Evolutionary conservation across 352 stramenopile species (phyloP).

Genomic region (Globisporangium spinosum): DNA sequence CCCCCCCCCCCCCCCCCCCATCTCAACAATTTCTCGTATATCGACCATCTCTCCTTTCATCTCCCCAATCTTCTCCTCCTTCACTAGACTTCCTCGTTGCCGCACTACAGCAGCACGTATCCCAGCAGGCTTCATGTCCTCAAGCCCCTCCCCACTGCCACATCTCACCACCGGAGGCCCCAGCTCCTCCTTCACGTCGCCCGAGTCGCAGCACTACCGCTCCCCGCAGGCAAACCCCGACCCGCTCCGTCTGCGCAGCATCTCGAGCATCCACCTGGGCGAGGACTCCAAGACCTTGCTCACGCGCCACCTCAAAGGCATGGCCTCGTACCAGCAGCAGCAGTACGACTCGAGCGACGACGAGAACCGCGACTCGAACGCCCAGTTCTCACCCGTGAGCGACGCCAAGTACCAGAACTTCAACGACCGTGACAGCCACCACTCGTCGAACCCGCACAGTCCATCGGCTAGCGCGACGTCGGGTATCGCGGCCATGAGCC

Average conservation of each 20-base stretch:
- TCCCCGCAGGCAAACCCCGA: conserved; percentile 25
- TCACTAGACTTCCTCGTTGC: conserved; percentile 12
- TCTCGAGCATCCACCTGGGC: conserved; percentile 36
- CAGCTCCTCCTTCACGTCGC: conserved; percentile 36
- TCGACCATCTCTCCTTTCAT: conserved; percentile 1
- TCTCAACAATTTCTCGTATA: neutral
- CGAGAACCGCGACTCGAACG: conserved; percentile 26
- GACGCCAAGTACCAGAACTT: conserved; percentile 8
- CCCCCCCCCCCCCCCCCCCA: neutral
- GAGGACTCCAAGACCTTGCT: conserved; percentile 36
- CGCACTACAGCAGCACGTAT: neutral
- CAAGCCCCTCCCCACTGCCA: conserved; percentile 25
- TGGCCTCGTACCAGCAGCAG: conserved; percentile 25
- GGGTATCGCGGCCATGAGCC: conserved; percentile 72
- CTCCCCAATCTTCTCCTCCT: conserved; percentile 16
- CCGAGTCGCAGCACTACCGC: conserved; percentile 28
- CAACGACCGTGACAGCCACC: conserved; percentile 16
- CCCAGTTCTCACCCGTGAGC: conserved; percentile 1
- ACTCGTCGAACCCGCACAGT: conserved; percentile 16
- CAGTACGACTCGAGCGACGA: conserved; percentile 26
- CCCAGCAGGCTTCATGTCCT: conserved; percentile 35
- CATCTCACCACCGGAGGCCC: conserved; percentile 33
- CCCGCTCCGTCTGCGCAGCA: conserved; percentile 18
- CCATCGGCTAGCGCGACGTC: conserved; percentile 33
- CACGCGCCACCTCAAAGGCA: conserved; percentile 38